Base-by-base conservation (phyloP, 2,329 filamentous ascomycete species). In the Chalaropsis ovoidea region DNA sequence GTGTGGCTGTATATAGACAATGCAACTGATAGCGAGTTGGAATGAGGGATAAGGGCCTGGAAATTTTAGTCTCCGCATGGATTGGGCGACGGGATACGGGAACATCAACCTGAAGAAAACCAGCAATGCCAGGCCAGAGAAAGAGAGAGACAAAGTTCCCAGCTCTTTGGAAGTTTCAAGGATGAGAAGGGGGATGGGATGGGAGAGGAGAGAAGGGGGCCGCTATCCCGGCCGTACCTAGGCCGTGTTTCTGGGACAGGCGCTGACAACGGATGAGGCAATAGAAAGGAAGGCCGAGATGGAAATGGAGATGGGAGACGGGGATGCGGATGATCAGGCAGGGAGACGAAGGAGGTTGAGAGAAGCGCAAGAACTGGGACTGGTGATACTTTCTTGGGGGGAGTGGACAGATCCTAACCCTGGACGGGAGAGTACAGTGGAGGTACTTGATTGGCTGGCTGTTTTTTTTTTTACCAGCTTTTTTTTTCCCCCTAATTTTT, bases 21-120 rank as follows among this genome's bases (percentile, higher is more conserved):
- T 17, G 3, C 49, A 54, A 56, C 22, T 56, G 8, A n/a, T 35
- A n/a, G 22, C 13, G 27, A 35, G 13, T 17, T 56, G 52, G 52
- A 56, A 56, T 56, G 52, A 56, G 52, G 52, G 52, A 56, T 56
- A 35, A 56, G 27, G 52, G 52, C 52, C 52, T 56, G 27, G 52
- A 56, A 56, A 22, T 27, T 35, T 56, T 56, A 56, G 52, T 11
- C 22, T 22, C 52, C 22, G 17, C 15, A n/a, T 35, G 10, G 52
- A 56, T 56, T 35, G 27, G 27, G 7, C 52, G 6, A 17, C 52
- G 22, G 52, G 17, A 31, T 56, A 56, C 52, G 52, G 52, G 27
- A 56, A 56, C 52, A 56, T 56, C 22, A 31, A 5, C 22, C 27
- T 31, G 24, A 35, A 27, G 24, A 56, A n/a, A 56, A 17, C 52